Evolutionary conservation across 768 basidiomycete genomes (phyloP).

Genomic region (Leccinum imitatum): DNA sequence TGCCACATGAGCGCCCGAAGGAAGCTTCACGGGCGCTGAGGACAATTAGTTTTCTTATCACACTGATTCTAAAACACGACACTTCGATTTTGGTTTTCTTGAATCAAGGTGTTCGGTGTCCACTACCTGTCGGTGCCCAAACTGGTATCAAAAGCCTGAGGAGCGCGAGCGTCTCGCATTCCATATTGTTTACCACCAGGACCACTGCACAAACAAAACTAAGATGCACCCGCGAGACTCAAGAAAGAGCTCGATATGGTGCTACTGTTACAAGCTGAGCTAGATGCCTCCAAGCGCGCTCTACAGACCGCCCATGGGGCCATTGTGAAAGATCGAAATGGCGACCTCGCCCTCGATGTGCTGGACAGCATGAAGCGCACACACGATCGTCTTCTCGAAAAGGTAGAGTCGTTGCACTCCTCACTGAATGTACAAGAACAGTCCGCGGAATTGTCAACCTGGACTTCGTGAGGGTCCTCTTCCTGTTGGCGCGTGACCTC

Average conservation of each 20-base stretch:
- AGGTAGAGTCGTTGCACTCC: slow-evolving; percentile 7
- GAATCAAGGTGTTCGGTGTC: too few species aligned
- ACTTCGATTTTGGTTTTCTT: too few species aligned
- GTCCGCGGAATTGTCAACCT: slow-evolving; percentile 10
- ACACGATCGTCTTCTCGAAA: background rate
- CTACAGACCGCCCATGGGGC: slow-evolving; percentile 13
- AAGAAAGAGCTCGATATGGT: slow-evolving; percentile 2
- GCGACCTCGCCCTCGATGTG: slow-evolving; percentile 13
- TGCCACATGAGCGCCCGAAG: too few species aligned
- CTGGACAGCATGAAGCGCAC: slow-evolving; percentile 19
- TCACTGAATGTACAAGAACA: slow-evolving; percentile 6
- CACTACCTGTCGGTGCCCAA: too few species aligned
- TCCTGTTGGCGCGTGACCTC: slow-evolving; percentile 15
- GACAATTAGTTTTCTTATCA: too few species aligned
- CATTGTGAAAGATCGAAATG: slow-evolving; percentile 4
- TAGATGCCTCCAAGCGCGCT: slow-evolving; percentile 26
- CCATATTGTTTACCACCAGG: too few species aligned
- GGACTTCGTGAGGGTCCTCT: slow-evolving; percentile 1
- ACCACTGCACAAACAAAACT: background rate
- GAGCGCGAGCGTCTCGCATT: too few species aligned
- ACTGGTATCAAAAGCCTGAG: too few species aligned
- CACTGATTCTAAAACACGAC: too few species aligned
- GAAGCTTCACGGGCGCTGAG: too few species aligned
- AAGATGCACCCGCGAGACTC: slow-evolving; percentile 1
- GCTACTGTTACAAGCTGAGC: slow-evolving; percentile 26